Conservation (phyloP, 2,329 filamentous ascomycete species). For the Beauveria brongniartii region DNA sequence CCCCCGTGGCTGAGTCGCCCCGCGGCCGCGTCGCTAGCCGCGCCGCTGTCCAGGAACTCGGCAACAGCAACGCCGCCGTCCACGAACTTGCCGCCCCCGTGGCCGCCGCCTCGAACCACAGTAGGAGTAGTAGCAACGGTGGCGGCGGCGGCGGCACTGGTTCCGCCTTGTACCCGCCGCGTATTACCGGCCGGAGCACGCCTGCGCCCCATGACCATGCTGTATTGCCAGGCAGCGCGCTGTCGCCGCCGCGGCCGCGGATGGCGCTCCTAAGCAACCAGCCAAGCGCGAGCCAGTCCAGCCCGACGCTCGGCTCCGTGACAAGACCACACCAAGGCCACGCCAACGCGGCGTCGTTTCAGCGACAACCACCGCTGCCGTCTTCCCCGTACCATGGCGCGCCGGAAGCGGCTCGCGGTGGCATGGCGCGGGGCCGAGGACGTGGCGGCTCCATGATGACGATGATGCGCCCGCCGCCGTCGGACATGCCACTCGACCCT, state of each 20-base stretch:
- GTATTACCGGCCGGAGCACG: slow-evolving; percentile 19
- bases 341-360: slow-evolving; percentile 8
- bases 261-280: slow-evolving; percentile 24
- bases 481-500: slow-evolving; percentile 17
- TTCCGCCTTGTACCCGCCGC: slow-evolving; percentile 22
- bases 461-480: slow-evolving; percentile 3
- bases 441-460: neutral
- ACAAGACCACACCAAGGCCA: neutral
- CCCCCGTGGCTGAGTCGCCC: slow-evolving; percentile 43
- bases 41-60: neutral
- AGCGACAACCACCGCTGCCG: slow-evolving; percentile 11
- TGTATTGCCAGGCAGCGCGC: slow-evolving; percentile 16
- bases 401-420: neutral
- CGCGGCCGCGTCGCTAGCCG: slow-evolving; percentile 18
- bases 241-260: slow-evolving; percentile 26
- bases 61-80: neutral
- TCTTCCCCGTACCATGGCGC: neutral
- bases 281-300: slow-evolving; percentile 29
- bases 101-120: neutral
- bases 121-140: neutral
- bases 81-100: neutral
- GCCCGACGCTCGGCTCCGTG: slow-evolving; percentile 27
- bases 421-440: neutral
- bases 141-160: neutral
- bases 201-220: neutral